Conservation (phyloP, 2,329 filamentous ascomycete species). For the Nemania sp. region DNA sequence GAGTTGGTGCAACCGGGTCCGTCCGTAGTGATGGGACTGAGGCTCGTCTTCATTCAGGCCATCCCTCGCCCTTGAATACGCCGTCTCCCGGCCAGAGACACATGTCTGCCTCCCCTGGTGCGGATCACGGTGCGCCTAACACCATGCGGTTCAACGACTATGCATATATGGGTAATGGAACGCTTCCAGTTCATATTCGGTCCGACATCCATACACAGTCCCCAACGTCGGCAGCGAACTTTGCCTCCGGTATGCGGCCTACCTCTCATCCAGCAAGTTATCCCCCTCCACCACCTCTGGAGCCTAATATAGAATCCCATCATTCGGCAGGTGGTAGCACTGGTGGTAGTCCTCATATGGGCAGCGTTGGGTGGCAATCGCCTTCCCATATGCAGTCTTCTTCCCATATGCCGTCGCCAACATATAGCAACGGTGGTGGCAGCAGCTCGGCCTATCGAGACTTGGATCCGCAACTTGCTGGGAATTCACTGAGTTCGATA, state of each 20-base stretch:
- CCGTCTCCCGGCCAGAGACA: conserved; percentile 81
- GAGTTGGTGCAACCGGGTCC: conserved; percentile 45
- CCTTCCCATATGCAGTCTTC: conserved; percentile 51
- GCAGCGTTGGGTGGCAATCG: conserved; percentile 81
- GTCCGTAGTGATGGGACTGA: conserved; percentile 72
- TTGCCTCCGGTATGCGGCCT: conserved; percentile 62
- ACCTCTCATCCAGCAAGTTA: conserved; percentile 87
- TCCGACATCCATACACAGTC: conserved; percentile 70
- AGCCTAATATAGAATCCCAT: conserved; percentile 80
- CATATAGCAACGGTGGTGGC: conserved; percentile 62
- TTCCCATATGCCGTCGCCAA: conserved; percentile 69
- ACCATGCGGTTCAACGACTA: conserved; percentile 75
- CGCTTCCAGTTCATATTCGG: conserved; percentile 81
- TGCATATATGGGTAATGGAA: conserved; percentile 75
- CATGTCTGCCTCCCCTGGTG: conserved; percentile 77
- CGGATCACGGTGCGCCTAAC: conserved; percentile 71
- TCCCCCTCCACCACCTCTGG: conserved; percentile 81
- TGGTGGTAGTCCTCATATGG: conserved; percentile 86
- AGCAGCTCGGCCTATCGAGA: conserved; percentile 75
- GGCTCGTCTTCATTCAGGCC: conserved; percentile 62
- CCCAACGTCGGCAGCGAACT: conserved; percentile 69
- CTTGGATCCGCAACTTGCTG: conserved; percentile 70
- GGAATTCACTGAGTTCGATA: conserved; percentile 63
- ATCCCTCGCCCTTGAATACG: conserved; percentile 75
- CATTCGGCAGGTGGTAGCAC: conserved; percentile 69